Evolutionary conservation across 2,329 filamentous ascomycete species (phyloP), one percentile per base, ranked within the genome.

Genomic region (Thyridium curvatum): DNA sequence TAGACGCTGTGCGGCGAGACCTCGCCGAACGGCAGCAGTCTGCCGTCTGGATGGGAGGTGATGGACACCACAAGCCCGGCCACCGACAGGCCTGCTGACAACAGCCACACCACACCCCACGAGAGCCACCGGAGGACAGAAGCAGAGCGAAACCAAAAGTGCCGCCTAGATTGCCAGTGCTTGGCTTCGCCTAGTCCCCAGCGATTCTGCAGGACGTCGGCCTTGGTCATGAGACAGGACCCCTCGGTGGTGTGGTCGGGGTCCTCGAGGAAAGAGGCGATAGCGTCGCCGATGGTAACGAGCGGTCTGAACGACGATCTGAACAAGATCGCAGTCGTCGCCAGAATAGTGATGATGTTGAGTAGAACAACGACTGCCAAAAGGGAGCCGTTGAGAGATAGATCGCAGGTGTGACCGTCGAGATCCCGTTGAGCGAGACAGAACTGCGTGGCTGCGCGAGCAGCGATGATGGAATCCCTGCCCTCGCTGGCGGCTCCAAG

Each of bases 251-350:
- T 60, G 2, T 52, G 51, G 47, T 75, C 71, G 0, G 69, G 64
- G 2, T 62, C 57, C 12, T 55, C 52, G 34, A 75, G 61, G 40
- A 75, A 74, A 2, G 71, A 74, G 5, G 61, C 50, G n/a, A 75
- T 55, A 18, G 68, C 67, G 44, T 75, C 72, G 26, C 71, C 71
- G 3, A 74, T 57, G 1, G 70, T 74, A 13, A 67, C 63, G 4
- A 75, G 60, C 1, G 69, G 70, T 13, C 55, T 52, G 46, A 69
- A 66, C 14, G 52, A 53, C 26, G 45, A 43, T 21, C 42, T 47
- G 33, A 53, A 53, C 14, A 51, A 34, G 3, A 64, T 53, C 28
- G 52, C 50, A 33, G 47, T 43, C 41, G 49, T 56, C n/a, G 57
- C 52, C 15, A 61, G 50, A 33, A 66, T 52, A 5, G 56, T 56